Conservation (phyloP, 2,329 filamentous ascomycete genomes). For the Colletotrichum sp. region DNA sequence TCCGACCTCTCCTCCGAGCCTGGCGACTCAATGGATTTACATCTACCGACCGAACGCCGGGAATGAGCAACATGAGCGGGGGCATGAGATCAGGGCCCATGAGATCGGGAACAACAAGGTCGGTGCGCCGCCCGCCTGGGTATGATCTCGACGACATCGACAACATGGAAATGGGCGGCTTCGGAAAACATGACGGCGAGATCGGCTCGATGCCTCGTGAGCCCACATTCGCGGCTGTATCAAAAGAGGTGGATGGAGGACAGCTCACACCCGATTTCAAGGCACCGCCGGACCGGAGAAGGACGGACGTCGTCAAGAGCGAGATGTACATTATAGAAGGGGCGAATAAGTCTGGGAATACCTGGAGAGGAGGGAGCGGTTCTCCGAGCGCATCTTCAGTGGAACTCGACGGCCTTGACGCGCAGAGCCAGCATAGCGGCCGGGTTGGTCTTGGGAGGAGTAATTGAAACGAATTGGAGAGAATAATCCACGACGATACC, state of each 20-base stretch:
- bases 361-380: constrained; percentile 22
- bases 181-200: background rate
- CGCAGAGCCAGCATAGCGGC: constrained; percentile 25
- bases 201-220: background rate
- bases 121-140: constrained; percentile 31
- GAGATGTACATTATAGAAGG: constrained; percentile 42
- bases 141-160: constrained; percentile 43
- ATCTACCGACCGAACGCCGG: constrained; percentile 39
- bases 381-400: constrained; percentile 29
- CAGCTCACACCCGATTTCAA: background rate
- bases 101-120: constrained; percentile 33
- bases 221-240: background rate
- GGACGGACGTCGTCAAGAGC: constrained; percentile 28
- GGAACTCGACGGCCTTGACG: constrained; percentile 25
- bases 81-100: constrained; percentile 33
- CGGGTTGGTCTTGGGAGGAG: constrained; percentile 16
- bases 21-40: constrained; percentile 53
- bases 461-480: background rate
- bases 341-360: constrained; percentile 18
- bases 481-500: background rate
- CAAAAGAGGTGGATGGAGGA: background rate
- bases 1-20: constrained; percentile 57
- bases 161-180: constrained; percentile 32
- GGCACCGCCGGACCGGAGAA: background rate
- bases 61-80: constrained; percentile 27